These are phyloP conservation scores for Cairneyella variabilis DNA, from an alignment of 495 filamentous ascomycete species.

Conservation along the genomic window DNA sequence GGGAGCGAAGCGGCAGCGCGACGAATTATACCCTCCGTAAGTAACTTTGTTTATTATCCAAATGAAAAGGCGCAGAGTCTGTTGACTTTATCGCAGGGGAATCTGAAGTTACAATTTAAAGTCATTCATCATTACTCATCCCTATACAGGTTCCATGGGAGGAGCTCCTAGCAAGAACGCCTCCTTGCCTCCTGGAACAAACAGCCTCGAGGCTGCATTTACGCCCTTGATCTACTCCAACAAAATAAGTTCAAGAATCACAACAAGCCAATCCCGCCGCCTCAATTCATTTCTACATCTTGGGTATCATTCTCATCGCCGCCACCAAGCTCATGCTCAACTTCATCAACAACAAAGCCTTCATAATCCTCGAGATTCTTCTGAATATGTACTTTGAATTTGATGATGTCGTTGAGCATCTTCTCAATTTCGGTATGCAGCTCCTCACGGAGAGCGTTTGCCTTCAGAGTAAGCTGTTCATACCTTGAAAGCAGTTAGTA, in stretches of 20 bases:
- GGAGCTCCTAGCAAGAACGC: slow-evolving; percentile 4
- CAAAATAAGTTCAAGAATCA: neutral
- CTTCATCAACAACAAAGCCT: slow-evolving; percentile 84
- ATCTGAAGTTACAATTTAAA: too few species aligned
- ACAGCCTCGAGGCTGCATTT: neutral
- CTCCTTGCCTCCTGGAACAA: neutral
- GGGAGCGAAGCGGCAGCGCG: too few species aligned
- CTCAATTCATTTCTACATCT: slow-evolving; percentile 24
- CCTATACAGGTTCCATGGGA: too few species aligned
- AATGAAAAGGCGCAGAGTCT: too few species aligned
- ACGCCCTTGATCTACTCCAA: slow-evolving; percentile 10
- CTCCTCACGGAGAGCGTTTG: slow-evolving; percentile 83
- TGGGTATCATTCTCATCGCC: slow-evolving; percentile 46
- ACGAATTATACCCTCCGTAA: too few species aligned
- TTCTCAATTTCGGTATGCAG: slow-evolving; percentile 93
- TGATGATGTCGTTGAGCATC: slow-evolving; percentile 95
- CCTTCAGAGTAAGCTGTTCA: slow-evolving; percentile 81
- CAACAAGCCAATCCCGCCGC: neutral
- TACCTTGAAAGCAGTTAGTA: slow-evolving; percentile 50
- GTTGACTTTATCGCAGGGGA: too few species aligned
- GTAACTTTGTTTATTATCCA: too few species aligned
- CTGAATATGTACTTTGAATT: slow-evolving; percentile 97
- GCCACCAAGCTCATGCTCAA: slow-evolving; percentile 72
- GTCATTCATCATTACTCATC: too few species aligned
- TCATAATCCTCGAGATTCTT: slow-evolving; percentile 89